Evolutionary conservation across 257 asterid genomes (phyloP), one percentile per base, ranked within the genome.

Genomic region (Nicotiana noctiflora): DNA sequence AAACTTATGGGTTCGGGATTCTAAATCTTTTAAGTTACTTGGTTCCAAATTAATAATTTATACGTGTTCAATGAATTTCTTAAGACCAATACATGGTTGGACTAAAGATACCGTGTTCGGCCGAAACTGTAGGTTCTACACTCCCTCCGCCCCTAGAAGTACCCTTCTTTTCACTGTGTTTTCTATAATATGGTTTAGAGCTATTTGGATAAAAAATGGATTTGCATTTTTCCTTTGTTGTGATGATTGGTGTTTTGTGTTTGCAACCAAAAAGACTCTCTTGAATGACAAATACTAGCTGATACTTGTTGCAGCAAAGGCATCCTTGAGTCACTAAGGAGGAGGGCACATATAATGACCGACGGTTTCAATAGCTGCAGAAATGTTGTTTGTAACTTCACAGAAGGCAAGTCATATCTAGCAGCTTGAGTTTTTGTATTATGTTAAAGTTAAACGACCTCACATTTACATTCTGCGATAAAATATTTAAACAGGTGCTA

Each of bases 331-430:
- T 96, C 99, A 0, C 86, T 94, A 88, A 91, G 98, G 84, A 94
- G 80, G 89, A 91, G 99, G 81, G 99, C 99, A 0, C 97, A 76
- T 53, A 86, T 96, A 81, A 94, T 96, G 99, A 96, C 99, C 0
- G 96, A 93, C 60, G 98, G 98, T 37, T 96, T 96, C 86, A 94
- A 96, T 82, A 93, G 94, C 93, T 96, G 99, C 82, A 93, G 94
- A 93, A 96, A 96, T 55, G 98, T 96, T 1, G 93, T 91, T 76
- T 96, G 99, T 81, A 96, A 96, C 83, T 96, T 96, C 81, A 96
- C 99, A 2, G 98, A 96, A 96, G 99, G 99, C 89, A 77, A 59
- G 79, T 76, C 4, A 13, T 64, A 8, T 55, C 51, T 23, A 1
- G 2, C 15, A 31, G 34, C 34, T 31, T 4, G 17, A 9, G 46